Evolutionary conservation across 2,329 filamentous ascomycete species (phyloP).

Genomic region (Trichoderma atrobrunneum): DNA sequence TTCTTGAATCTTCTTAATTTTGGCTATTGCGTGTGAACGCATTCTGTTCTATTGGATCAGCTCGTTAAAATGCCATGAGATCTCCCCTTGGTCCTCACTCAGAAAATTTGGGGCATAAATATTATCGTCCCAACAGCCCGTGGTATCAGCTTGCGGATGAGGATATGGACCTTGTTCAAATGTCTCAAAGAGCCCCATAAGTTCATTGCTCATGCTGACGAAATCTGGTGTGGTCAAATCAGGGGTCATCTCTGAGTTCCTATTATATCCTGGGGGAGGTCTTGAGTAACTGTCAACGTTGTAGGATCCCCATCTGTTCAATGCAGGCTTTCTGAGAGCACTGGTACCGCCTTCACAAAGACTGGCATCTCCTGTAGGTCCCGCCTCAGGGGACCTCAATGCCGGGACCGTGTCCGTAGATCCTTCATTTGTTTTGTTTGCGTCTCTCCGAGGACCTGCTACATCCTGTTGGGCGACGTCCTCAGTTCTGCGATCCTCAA

Average conservation of each 20-base stretch:
- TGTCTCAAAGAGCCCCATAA: slow-evolving; percentile 35
- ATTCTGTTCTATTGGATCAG: not conserved
- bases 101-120: not conserved
- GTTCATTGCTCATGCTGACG: slow-evolving; percentile 35
- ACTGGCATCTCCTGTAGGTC: not conserved
- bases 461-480: not conserved
- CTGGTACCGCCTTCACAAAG: not conserved
- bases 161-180: not conserved
- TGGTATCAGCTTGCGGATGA: not conserved
- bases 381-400: not conserved
- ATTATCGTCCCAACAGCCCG: not conserved
- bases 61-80: not conserved
- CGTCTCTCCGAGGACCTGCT: not conserved
- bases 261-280: not conserved
- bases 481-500: not conserved
- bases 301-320: not conserved
- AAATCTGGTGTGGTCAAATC: slow-evolving; percentile 30
- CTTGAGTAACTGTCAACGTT: not conserved
- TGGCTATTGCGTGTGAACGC: not conserved
- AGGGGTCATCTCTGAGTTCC: not conserved
- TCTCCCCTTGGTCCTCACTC: not conserved
- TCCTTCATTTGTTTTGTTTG: not conserved
- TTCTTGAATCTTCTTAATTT: not conserved
- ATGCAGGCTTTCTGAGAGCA: not conserved
- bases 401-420: not conserved